Evolutionary conservation across 371 early-diverging fungal species (phyloP).

Genomic region (Mycotypha africana): DNA sequence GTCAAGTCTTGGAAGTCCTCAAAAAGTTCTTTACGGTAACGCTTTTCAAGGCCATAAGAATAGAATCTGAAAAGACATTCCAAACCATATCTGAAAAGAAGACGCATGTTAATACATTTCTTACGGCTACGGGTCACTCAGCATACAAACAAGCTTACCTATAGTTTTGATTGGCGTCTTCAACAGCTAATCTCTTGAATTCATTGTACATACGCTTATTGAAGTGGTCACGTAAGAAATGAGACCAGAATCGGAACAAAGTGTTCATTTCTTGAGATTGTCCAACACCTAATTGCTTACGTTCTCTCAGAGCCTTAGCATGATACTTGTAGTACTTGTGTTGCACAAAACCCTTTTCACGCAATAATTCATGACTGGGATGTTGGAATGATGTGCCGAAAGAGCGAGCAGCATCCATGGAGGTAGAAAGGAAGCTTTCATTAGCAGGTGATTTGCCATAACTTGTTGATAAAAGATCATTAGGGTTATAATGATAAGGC

Average conservation of each 20-base stretch:
- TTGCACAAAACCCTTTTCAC: conserved; percentile 94
- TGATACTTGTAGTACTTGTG: conserved; percentile 95
- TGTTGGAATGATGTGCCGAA: conserved; percentile 88
- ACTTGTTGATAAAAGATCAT: conserved; percentile 36
- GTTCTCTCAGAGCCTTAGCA: conserved; percentile 90
- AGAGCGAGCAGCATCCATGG: conserved; percentile 61
- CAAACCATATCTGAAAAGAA: conserved; percentile 65
- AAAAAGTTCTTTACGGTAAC: conserved; percentile 82
- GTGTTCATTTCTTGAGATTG: conserved; percentile 98
- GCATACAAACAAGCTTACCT: conserved; percentile 36
- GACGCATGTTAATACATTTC: too few species aligned
- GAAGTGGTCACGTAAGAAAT: conserved; percentile 93
- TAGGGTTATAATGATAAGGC: conserved; percentile 46
- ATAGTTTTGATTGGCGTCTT: conserved; percentile 87
- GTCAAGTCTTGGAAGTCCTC: conserved; percentile 88
- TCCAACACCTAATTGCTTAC: conserved; percentile 87
- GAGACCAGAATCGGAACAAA: conserved; percentile 96
- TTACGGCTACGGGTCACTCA: background rate
- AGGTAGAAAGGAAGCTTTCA: conserved; percentile 23
- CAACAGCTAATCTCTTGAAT: conserved; percentile 87
- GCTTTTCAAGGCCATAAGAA: conserved; percentile 92
- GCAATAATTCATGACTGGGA: conserved; percentile 88
- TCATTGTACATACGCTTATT: conserved; percentile 91
- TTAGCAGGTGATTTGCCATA: conserved; percentile 36
- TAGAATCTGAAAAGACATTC: conserved; percentile 97